These are phyloP conservation scores for Solanum virginianum DNA, from an alignment of 257 asterid species.

Conservation along the genomic window DNA sequence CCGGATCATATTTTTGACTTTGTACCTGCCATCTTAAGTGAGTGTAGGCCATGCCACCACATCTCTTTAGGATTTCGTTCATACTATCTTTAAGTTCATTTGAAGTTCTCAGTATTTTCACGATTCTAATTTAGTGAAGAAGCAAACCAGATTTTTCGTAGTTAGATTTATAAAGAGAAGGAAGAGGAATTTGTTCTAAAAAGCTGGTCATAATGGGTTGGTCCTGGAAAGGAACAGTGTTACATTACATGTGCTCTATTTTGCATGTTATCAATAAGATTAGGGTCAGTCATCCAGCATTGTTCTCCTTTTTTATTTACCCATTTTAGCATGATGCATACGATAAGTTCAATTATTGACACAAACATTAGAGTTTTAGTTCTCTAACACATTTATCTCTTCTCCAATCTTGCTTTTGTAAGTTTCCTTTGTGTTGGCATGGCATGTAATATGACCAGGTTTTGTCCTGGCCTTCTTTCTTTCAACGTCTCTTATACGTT, in stretches of 20 bases:
- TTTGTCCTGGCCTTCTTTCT: not conserved
- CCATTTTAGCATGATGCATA: not conserved
- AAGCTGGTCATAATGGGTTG: not conserved
- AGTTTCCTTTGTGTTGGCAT: not conserved
- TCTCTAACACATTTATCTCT: not conserved
- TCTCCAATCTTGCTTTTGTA: not conserved
- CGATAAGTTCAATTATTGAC: not conserved
- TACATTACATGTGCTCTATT: not conserved
- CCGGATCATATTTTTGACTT: not conserved
- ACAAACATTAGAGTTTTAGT: not conserved
- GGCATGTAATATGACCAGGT: not conserved
- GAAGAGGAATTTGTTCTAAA: not conserved
- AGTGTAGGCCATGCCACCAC: not conserved
- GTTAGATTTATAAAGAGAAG: not conserved
- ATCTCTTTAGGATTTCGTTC: not conserved
- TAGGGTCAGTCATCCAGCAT: not conserved
- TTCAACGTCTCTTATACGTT: not conserved
- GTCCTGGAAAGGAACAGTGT: not conserved
- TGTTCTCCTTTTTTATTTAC: not conserved
- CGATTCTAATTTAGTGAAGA: not conserved
- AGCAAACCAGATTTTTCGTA: not conserved
- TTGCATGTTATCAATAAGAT: not conserved
- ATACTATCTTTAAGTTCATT: not conserved
- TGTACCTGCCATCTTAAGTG: not conserved
- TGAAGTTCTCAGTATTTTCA: not conserved